Evolutionary conservation across 768 basidiomycete genomes (phyloP), one percentile per base, ranked within the genome.

Genomic region (Tephrocybe sp.): DNA sequence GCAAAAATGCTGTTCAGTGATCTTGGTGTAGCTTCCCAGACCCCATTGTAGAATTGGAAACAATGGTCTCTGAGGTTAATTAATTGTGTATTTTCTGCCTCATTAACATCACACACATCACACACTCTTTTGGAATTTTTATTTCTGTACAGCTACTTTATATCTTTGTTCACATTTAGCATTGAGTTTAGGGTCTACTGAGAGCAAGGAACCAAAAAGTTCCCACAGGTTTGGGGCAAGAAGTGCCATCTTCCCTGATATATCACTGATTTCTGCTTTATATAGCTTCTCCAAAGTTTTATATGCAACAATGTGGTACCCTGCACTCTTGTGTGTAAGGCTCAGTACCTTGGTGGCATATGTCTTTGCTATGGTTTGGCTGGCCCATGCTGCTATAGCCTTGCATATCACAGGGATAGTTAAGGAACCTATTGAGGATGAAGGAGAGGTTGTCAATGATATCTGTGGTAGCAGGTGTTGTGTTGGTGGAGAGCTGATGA

Each of bases 191-290:
- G 46, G 10, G 32, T 42, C 21, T 7, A 39, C 48, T 41, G 39
- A 41, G 18, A 50, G 41, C 26, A 50, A 34, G 4, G 15, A 20
- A 32, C 33, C 48, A 18, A 50, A 28, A 3, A 50, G 48, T 20
- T 26, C 21, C 48, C 48, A 50, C 5, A 50, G 41, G 20, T 33
- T 8, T 11, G 48, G 48, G n/a, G 38, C 38, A 25, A 36, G 41
- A 10, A 20, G 10, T 18, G 24, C 20, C 48, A 50, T 50, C 3
- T 20, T 50, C 10, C 10, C 25, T 15, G 38, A 25, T 14, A 50
- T 20, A 28, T 50, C 39, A 42, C 17, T 28, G 26, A 42, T 42
- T 3, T 43, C 33, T 9, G 26, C 14, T 14, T 50, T 21, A 14
- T 43, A 26, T n/a, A 42, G 15, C 11, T 26, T 24, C 48, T 50